Base-by-base conservation (phyloP, 345 rosid genomes). In the Murraya paniculata region DNA sequence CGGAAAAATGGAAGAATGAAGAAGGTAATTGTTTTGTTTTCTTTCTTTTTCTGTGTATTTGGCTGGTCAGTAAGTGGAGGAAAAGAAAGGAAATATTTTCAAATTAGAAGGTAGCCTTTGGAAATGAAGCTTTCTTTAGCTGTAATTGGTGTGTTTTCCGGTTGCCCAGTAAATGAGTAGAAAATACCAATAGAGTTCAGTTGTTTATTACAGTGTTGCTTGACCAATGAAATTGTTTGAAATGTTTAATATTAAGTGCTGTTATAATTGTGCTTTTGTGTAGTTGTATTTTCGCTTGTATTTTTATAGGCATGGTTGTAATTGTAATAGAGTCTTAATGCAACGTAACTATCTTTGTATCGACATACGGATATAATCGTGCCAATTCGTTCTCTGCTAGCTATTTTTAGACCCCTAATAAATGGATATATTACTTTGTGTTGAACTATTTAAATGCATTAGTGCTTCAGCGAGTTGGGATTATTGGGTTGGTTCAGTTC, bases 1-100 rank as follows among this genome's bases (percentile, higher is more conserved):
- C 86, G 89, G 48, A 89, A 80, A 77, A 89, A 96, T 81, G 98
- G 98, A 11, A 89, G 94, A 79, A 96, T 91, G 95, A 92, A 89
- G 85, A 91, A 91, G 95, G 98, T 96, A 79, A 48, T 61, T 69
- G 48, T 53, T 38, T 78, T 22, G 3, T 13, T 55, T 33, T 24
- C 2, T 8, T 16, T 62, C 10, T 48, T 2, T 21, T 8, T 25
- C 9, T 28, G n/a, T 31, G 22, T 56, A 59, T 70, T 72, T 77
- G 62, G 38, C 25, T 72, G 19, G 60, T 77, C 65, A 48, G 53
- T 53, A 75, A 75, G 2, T 60, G 18, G 27, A 24, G n/a, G 24
- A 75, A 80, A 72, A 24, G 64, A 65, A 53, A 11, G 31, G 57
- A 18, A 13, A 53, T 53, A 33, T 65, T 65, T 65, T 35, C 9